Percentiles rank a stretch among this genome's conserved stretches.
These are phyloP conservation scores for Pythium guiyangense DNA, from an alignment of 352 stramenopile species.

Conservation along the genomic window DNA sequence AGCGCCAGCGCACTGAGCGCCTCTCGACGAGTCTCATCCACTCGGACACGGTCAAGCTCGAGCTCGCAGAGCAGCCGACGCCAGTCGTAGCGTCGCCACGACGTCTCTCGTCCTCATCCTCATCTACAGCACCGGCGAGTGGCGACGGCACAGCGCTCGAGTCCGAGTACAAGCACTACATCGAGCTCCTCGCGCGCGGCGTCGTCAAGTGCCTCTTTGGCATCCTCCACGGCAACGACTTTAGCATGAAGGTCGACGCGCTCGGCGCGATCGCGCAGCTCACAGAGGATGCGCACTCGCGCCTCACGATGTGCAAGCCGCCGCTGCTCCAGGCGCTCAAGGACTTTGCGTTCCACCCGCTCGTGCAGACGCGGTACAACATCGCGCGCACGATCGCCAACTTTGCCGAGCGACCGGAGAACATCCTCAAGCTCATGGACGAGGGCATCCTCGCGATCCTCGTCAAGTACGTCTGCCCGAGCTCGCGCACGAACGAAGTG, in stretches of 20 bases:
- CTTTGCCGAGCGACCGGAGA: slow-evolving; percentile 65
- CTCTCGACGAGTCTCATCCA: slow-evolving; percentile 5
- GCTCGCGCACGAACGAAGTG: slow-evolving; percentile 46
- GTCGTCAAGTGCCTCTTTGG: slow-evolving; percentile 72
- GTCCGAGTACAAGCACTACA: slow-evolving; percentile 63
- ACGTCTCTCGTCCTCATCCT: too few species aligned
- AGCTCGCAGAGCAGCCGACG: slow-evolving; percentile 5
- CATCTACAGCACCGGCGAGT: not conserved
- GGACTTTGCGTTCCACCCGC: slow-evolving; percentile 62
- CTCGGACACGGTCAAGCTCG: slow-evolving; percentile 12
- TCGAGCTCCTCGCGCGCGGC: slow-evolving; percentile 63
- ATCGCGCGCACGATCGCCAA: slow-evolving; percentile 76
- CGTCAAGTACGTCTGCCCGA: slow-evolving; percentile 65
- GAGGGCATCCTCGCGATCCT: slow-evolving; percentile 54
- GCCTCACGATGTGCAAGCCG: slow-evolving; percentile 65
- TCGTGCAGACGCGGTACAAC: slow-evolving; percentile 48
- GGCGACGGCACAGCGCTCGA: slow-evolving; percentile 8
- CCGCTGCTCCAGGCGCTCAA: slow-evolving; percentile 50
- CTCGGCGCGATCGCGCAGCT: slow-evolving; percentile 65
- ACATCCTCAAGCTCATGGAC: slow-evolving; percentile 70
- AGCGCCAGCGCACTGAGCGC: slow-evolving; percentile 6
- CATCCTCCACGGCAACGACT: slow-evolving; percentile 62
- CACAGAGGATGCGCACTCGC: slow-evolving; percentile 53
- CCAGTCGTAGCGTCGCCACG: too few species aligned
- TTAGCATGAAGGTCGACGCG: slow-evolving; percentile 66